phyloP scores from a whole-genome alignment of 345 rosid genomes.

The Turritis glabra region DNA sequence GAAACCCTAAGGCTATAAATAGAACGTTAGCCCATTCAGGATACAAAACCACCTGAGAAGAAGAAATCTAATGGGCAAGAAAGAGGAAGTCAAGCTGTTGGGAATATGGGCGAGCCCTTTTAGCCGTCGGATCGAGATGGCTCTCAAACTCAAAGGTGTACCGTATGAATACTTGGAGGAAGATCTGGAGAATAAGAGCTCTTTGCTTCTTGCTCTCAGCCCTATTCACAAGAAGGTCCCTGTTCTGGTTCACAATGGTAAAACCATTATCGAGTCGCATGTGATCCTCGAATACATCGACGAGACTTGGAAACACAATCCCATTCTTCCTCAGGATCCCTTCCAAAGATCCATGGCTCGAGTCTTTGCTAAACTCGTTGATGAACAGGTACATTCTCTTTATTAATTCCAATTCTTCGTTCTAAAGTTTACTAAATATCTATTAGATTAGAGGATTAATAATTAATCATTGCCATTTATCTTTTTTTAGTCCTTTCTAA shows the following conservation, averaged over 20 bases:
- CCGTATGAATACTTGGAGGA: slow-evolving; percentile 46
- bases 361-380: slow-evolving; percentile 42
- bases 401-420: not conserved
- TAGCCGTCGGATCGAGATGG: slow-evolving; percentile 46
- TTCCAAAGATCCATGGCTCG: slow-evolving; percentile 43
- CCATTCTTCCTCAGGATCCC: slow-evolving; percentile 49
- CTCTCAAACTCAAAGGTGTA: slow-evolving; percentile 48
- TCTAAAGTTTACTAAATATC: not conserved
- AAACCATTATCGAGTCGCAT: slow-evolving; percentile 42
- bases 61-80: slow-evolving; percentile 9
- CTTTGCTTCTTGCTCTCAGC: slow-evolving; percentile 40
- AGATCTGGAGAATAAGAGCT: slow-evolving; percentile 39
- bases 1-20: slow-evolving; percentile 27
- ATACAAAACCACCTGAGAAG: not conserved
- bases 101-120: slow-evolving; percentile 46
- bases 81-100: slow-evolving; percentile 46
- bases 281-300: slow-evolving; percentile 53
- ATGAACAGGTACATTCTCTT: slow-evolving; percentile 34
- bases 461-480: not conserved
- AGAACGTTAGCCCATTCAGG: not conserved
- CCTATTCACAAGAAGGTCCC: slow-evolving; percentile 51
- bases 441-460: not conserved
- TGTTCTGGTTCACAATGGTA: slow-evolving; percentile 50
- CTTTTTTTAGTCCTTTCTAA: not conserved
- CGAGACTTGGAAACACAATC: slow-evolving; percentile 48